Conservation (phyloP, 768 basidiomycete genomes). For the Russula sp. region DNA sequence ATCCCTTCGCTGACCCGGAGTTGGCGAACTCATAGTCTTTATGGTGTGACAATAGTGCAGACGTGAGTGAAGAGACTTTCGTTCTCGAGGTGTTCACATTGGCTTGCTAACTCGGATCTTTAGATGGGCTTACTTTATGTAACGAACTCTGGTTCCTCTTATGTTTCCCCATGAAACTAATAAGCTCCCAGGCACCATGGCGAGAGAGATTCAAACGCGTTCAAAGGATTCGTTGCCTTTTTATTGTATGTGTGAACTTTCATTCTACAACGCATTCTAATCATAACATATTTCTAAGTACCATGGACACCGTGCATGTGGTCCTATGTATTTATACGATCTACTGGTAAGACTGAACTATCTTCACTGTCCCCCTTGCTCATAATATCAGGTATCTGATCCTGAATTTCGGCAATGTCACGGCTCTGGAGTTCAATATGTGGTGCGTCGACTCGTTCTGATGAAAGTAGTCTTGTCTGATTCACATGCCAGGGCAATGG, state of each 20-base stretch:
- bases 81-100: background rate
- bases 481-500: constrained; percentile 16
- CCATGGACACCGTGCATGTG: constrained; percentile 40
- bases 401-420: constrained; percentile 35
- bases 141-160: too few species aligned
- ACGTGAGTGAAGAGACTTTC: background rate
- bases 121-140: constrained; percentile 7
- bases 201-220: background rate
- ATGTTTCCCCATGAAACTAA: background rate
- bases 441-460: constrained; percentile 31
- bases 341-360: constrained; percentile 34
- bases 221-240: background rate
- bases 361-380: background rate
- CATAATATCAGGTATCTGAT: constrained; percentile 38
- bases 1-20: background rate
- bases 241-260: background rate
- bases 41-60: constrained; percentile 2
- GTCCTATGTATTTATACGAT: constrained; percentile 38
- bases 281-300: constrained; percentile 21
- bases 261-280: background rate
- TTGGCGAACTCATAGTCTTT: background rate
- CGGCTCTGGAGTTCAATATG: constrained; percentile 32
- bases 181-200: background rate
- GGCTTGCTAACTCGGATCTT: background rate
- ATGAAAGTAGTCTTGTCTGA: background rate